Evolutionary conservation across 805 yeast genomes (phyloP).

Genomic region (Wickerhamomyces rabaulensis): DNA sequence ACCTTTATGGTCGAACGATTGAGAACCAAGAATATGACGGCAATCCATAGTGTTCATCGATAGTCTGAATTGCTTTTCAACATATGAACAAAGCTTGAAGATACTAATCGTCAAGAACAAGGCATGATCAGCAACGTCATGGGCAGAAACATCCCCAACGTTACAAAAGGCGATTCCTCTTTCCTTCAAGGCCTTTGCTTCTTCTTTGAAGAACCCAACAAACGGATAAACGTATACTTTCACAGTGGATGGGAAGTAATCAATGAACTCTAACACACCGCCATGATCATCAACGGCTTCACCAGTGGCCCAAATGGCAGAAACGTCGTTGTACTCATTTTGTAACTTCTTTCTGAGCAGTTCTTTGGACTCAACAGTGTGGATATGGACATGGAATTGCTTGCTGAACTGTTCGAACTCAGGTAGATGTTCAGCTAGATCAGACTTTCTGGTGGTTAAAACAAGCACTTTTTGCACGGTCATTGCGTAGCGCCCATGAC

Average conservation of each 20-base stretch:
- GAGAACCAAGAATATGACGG: conserved; percentile 35
- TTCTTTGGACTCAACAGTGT: conserved; percentile 36
- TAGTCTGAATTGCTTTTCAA: conserved; percentile 37
- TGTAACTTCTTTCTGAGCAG: conserved; percentile 37
- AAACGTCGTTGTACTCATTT: conserved; percentile 34
- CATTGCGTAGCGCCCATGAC: conserved; percentile 9
- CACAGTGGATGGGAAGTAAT: conserved; percentile 40
- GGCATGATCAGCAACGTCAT: conserved; percentile 71
- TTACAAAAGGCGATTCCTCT: conserved; percentile 54
- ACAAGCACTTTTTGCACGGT: conserved; percentile 27
- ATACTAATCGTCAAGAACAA: conserved; percentile 51
- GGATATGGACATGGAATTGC: conserved; percentile 34
- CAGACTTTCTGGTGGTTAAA: conserved; percentile 26
- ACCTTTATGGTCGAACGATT: conserved; percentile 29
- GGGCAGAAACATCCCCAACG: conserved; percentile 53
- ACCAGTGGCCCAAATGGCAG: conserved; percentile 53
- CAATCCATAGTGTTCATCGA: conserved; percentile 40
- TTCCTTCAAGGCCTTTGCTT: conserved; percentile 37
- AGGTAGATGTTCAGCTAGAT: conserved; percentile 39
- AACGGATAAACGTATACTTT: conserved; percentile 50
- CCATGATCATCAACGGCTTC: conserved; percentile 45
- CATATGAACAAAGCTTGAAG: conserved; percentile 51
- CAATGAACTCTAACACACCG: conserved; percentile 40
- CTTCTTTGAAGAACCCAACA: conserved; percentile 55
- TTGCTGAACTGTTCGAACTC: conserved; percentile 41